Base-by-base conservation (phyloP, 164 flowering plant species). In the Aristolochia californica region DNA sequence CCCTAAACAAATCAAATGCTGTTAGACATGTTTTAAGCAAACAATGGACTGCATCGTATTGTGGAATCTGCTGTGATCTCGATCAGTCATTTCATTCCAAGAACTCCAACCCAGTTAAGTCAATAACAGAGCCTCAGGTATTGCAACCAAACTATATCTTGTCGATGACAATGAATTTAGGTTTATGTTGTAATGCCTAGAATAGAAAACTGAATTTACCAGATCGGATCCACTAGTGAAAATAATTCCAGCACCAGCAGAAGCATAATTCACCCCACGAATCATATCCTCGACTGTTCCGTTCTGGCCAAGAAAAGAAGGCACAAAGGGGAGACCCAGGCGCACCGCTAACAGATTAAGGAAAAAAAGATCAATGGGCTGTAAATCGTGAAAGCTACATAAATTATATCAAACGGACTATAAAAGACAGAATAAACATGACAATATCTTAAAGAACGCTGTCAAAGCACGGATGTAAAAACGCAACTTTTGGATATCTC, bases 231-330 rank as follows among this genome's bases (percentile, higher is more conserved):
- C 96, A 50, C 95, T 91, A 3, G 89, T 66, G 72, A 80, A 82
- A 43, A 91, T 78, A 44, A 91, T 79, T 61, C 98, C 98, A 60
- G 95, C 91, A 52, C 80, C 93, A 21, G 97, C 96, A 48, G 98
- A 87, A 56, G 98, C 98, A 54, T 77, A 91, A 68, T 91, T 91
- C 47, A 91, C 85, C 28, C n/a, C 98, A 20, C 63, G 94, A 47
- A 82, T 72, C n/a, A n/a, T n/a, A n/a, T n/a, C n/a, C n/a, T n/a
- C n/a, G n/a, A n/a, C n/a, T n/a, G n/a, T n/a, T n/a, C n/a, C n/a
- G n/a, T n/a, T n/a, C n/a, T n/a, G n/a, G n/a, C n/a, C n/a, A 13
- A 88, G 85, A 62, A 78, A 91, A 57, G 91, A 77, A 9, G 94
- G 95, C 7, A 82, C 91, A 55, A 85, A 88, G 0, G 98, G 98